These are phyloP conservation scores for Inga oerstediana DNA, from an alignment of 306 rosid species.

Conservation along the genomic window DNA sequence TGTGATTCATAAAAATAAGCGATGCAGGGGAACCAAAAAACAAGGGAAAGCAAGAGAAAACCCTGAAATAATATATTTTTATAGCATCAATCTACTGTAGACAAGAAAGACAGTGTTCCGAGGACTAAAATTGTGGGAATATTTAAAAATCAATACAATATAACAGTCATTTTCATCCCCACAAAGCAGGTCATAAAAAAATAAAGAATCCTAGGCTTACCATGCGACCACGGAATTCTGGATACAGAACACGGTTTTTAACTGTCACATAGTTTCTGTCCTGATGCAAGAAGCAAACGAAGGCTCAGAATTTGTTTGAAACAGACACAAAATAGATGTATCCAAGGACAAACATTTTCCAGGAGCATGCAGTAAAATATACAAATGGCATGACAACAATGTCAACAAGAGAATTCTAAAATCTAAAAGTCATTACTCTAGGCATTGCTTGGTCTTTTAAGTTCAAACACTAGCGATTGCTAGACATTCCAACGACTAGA, in stretches of 20 bases:
- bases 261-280: conserved; percentile 79
- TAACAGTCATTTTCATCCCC: conserved; percentile 10
- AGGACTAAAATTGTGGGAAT: conserved; percentile 10
- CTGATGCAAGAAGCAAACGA: conserved; percentile 54
- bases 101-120: not conserved
- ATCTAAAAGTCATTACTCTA: conserved; percentile 10
- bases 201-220: conserved; percentile 50
- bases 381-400: not conserved
- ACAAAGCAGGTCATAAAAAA: conserved; percentile 20
- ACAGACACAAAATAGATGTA: conserved; percentile 19
- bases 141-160: conserved; percentile 10
- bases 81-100: conserved; percentile 4
- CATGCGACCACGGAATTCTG: conserved; percentile 99
- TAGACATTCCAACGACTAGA: not conserved
- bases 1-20: not conserved
- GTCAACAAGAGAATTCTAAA: conserved; percentile 21
- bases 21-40: not conserved
- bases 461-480: not conserved
- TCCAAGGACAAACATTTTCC: conserved; percentile 8
- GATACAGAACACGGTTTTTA: conserved; percentile 78
- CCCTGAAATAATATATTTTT: not conserved
- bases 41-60: not conserved
- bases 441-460: conserved; percentile 3
- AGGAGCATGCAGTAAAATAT: conserved; percentile 27
- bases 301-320: conserved; percentile 23